These are phyloP conservation scores for Penicillium nordicum DNA, from an alignment of 2,329 filamentous ascomycete species.

Conservation along the genomic window DNA sequence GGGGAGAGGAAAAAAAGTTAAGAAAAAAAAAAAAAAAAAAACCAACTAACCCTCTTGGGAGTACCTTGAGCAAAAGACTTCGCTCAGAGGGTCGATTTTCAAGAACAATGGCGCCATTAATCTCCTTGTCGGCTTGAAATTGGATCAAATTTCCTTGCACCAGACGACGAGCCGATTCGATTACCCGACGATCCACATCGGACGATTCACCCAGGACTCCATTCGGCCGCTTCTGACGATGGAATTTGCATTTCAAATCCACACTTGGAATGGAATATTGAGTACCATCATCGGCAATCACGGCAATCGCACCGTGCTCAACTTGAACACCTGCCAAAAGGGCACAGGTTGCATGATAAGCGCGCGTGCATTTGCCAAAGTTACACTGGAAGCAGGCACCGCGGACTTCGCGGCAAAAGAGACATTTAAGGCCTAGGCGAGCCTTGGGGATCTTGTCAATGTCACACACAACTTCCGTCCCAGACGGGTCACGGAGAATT, in stretches of 20 bases:
- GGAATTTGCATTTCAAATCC: conserved; percentile 91
- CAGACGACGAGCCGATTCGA: conserved; percentile 64
- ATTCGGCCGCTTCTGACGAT: conserved; percentile 81
- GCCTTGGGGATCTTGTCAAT: conserved; percentile 79
- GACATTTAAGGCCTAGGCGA: conserved; percentile 85
- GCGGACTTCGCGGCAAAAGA: conserved; percentile 88
- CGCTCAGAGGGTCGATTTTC: conserved; percentile 77
- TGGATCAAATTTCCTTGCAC: conserved; percentile 76
- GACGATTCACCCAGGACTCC: conserved; percentile 66
- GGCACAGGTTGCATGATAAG: conserved; percentile 94
- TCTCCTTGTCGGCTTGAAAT: conserved; percentile 78
- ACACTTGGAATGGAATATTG: conserved; percentile 91
- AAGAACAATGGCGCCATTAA: conserved; percentile 83
- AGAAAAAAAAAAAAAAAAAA: conserved; percentile 9
- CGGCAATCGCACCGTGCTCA: conserved; percentile 78
- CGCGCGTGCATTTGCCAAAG: conserved; percentile 85
- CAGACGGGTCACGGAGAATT: conserved; percentile 67
- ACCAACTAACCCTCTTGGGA: conserved; percentile 72
- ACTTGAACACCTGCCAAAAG: conserved; percentile 88
- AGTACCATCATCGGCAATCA: conserved; percentile 83
- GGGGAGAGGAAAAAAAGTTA: too few species aligned
- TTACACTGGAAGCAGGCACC: conserved; percentile 98
- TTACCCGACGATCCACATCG: conserved; percentile 67
- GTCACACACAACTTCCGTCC: conserved; percentile 71
- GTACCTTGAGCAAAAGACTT: conserved; percentile 72